These are phyloP conservation scores for Hymenotorrendiella dingleyae DNA, from an alignment of 2,329 filamentous ascomycete genomes.

Conservation along the genomic window DNA sequence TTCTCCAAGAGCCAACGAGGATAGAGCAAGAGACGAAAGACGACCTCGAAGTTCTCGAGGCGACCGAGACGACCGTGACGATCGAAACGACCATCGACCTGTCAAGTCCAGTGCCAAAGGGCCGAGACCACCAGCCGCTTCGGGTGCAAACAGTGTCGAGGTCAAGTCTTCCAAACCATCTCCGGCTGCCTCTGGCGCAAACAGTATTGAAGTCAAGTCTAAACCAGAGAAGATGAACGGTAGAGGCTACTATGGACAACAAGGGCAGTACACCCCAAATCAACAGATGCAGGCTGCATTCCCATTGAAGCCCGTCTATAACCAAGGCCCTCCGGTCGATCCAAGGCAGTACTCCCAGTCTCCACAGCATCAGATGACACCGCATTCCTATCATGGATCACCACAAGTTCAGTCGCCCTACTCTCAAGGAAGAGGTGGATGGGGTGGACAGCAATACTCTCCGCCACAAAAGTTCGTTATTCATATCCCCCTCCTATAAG, in stretches of 20 bases:
- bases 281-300: slow-evolving; percentile 33
- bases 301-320: slow-evolving; percentile 32
- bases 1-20: slow-evolving; percentile 21
- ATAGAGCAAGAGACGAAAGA: slow-evolving; percentile 6
- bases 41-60: not conserved
- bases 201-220: slow-evolving; percentile 32
- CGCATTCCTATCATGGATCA: slow-evolving; percentile 51
- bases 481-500: slow-evolving; percentile 32
- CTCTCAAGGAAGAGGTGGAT: slow-evolving; percentile 45
- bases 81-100: slow-evolving; percentile 26
- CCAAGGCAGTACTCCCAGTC: slow-evolving; percentile 48
- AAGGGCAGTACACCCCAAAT: slow-evolving; percentile 32
- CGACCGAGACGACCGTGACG: slow-evolving; percentile 1
- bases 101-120: slow-evolving; percentile 15
- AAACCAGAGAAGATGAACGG: slow-evolving; percentile 32
- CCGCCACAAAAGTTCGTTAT: too few species aligned
- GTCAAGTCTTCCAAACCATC: slow-evolving; percentile 22
- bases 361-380: slow-evolving; percentile 50
- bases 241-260: slow-evolving; percentile 30
- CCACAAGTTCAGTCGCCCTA: slow-evolving; percentile 59
- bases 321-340: slow-evolving; percentile 28
- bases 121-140: slow-evolving; percentile 17
- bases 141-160: slow-evolving; percentile 31
- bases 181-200: slow-evolving; percentile 30
- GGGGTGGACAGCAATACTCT: slow-evolving; percentile 38